Evolutionary conservation across 116 monocot species (phyloP).

Genomic region (Trichopus zeylanicus): DNA sequence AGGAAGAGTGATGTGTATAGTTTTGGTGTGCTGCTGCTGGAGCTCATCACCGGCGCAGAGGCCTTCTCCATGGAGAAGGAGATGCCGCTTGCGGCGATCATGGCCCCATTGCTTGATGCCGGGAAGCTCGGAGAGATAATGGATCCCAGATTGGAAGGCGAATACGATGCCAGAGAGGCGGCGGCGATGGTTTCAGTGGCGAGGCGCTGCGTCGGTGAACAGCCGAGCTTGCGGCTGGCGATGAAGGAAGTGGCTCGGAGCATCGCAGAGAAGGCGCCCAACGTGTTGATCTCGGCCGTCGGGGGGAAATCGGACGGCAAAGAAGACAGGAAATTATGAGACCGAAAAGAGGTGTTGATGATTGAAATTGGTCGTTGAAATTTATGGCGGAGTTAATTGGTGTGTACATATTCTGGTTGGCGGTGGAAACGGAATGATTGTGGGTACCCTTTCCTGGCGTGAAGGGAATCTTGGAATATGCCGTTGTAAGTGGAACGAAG

Average conservation of each 20-base stretch:
- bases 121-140: slow-evolving; percentile 10
- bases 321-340: too few relatives aligned
- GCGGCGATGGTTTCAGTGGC: slow-evolving; percentile 29
- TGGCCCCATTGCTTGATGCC: slow-evolving; percentile 9
- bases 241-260: slow-evolving; percentile 3
- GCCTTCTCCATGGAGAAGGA: slow-evolving; percentile 30
- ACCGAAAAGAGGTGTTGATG: too few relatives aligned
- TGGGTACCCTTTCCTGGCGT: too few relatives aligned
- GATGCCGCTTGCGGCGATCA: slow-evolving; percentile 17
- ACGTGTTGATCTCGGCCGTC: neutral
- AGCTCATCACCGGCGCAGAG: slow-evolving; percentile 64
- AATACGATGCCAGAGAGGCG: slow-evolving; percentile 33
- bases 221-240: slow-evolving; percentile 49
- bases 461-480: too few relatives aligned
- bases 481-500: too few relatives aligned
- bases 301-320: too few relatives aligned
- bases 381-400: too few relatives aligned
- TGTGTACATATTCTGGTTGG: too few relatives aligned
- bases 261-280: neutral
- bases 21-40: slow-evolving; percentile 79
- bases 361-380: too few relatives aligned
- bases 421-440: too few relatives aligned
- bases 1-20: slow-evolving; percentile 88
- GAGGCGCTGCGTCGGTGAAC: slow-evolving; percentile 32
- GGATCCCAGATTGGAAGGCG: slow-evolving; percentile 27